Percentiles rank a stretch among this genome's conserved stretches.
These are phyloP conservation scores for Myxozyma monticola DNA, from an alignment of 805 yeast genomes.

Conservation along the genomic window DNA sequence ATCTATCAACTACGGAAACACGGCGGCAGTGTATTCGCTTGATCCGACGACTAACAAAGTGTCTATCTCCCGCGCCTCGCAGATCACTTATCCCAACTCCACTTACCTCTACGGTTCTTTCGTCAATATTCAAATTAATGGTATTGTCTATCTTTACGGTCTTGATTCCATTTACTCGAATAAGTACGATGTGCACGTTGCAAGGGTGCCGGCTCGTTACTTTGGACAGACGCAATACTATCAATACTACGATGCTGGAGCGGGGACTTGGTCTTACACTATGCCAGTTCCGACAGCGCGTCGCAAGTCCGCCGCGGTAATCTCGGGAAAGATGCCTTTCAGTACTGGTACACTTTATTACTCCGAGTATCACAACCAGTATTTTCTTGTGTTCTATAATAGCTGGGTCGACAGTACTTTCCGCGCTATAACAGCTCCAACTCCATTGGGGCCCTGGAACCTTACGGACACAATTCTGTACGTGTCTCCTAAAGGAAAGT, in stretches of 20 bases:
- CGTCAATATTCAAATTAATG: constrained; percentile 22
- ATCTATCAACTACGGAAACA: constrained; percentile 14
- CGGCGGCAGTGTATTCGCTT: constrained; percentile 13
- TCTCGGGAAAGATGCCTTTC: constrained; percentile 20
- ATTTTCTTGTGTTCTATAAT: constrained; percentile 16
- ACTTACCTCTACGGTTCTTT: constrained; percentile 24
- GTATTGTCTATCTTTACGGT: constrained; percentile 21
- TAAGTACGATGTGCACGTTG: constrained; percentile 28
- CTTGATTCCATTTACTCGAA: constrained; percentile 13
- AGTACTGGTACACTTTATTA: constrained; percentile 21
- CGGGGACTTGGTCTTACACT: constrained; percentile 11
- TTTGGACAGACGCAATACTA: constrained; percentile 5
- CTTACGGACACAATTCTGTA: constrained; percentile 9
- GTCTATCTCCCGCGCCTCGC: constrained; percentile 7
- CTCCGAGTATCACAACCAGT: constrained; percentile 27
- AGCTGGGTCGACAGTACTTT: constrained; percentile 26
- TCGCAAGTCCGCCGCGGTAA: constrained; percentile 19
- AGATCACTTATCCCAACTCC: constrained; percentile 6
- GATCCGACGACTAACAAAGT: no score
- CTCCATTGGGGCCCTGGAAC: constrained; percentile 30
- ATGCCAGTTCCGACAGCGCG: constrained; percentile 24
- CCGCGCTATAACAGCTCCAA: constrained; percentile 14
- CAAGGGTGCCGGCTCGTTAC: constrained; percentile 10
- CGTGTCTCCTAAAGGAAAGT: constrained; percentile 7
- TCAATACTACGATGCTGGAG: constrained; percentile 20